Evolutionary conservation across 352 stramenopile species (phyloP), one percentile per base, ranked within the genome.

Genomic region (Pythium volutum): DNA sequence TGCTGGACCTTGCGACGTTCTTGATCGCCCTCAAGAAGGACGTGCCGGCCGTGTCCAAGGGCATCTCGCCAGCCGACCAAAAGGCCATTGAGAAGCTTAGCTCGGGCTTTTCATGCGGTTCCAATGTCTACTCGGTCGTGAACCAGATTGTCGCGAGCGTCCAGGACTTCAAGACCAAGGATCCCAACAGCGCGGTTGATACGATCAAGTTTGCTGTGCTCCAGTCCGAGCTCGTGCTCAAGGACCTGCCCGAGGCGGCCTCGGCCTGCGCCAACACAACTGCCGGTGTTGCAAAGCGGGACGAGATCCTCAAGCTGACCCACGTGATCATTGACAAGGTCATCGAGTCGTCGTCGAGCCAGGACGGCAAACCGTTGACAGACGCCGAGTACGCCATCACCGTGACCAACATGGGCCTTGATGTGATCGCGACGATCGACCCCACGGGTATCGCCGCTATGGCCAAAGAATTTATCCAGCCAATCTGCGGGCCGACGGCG

Each of bases 131-230:
- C 57, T 65, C 66, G 0, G 70, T 79, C 26, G 62, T 74, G 1
- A 71, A 89, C 59, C 70, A 71, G n/a, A 67, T 84, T 51, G 62
- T 79, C n/a, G 59, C 55, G 1, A 62, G 69, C 15, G 73, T 89
- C 9, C 70, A 73, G 41, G 50, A 76, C 23, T 68, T 84, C 41
- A 81, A 79, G 22, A 60, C 36, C 59, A 6, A 49, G 60, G 4
- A 57, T 31, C 9, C 67, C 63, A 25, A 54, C 0, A 76, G 58
- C 5, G 59, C 74, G 0, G 50, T 67, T 6, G 54, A 66, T 12
- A 55, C 76, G n/a, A 74, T 90, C 52, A 69, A 68, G 6, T 64
- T 74, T 2, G 27, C 56, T 11, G 58, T 88, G 36, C 66, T 66
- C 49, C 67, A 68, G 42, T 79, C 77, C 48, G 49, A 78, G 7